phyloP scores from a whole-genome alignment of 2,329 filamentous ascomycete genomes.

The Exserohilum rostratum region DNA sequence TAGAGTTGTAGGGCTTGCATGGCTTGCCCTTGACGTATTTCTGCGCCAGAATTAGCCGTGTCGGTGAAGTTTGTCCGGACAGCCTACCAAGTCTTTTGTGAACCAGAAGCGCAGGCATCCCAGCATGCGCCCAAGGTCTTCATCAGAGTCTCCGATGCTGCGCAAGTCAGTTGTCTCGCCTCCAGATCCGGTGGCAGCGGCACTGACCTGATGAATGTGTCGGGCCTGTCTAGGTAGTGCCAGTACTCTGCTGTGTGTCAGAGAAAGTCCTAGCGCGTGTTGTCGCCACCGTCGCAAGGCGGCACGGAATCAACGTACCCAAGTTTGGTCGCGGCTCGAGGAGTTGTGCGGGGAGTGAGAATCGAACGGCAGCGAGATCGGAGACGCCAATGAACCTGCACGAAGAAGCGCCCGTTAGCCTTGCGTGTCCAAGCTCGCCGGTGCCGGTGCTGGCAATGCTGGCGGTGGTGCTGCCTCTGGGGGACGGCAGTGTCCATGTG shows the following conservation, averaged over 20 bases:
- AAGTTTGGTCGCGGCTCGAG: conserved; percentile 95
- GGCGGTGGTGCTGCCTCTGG: no score
- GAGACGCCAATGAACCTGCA: conserved; percentile 90
- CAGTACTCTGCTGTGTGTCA: conserved; percentile 75
- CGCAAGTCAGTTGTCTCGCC: conserved; percentile 44
- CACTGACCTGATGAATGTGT: conserved; percentile 75
- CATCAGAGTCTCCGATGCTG: conserved; percentile 85
- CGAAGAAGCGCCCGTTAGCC: conserved; percentile 17
- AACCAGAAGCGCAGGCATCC: conserved; percentile 97
- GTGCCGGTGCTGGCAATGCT: background rate
- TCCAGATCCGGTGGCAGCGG: background rate
- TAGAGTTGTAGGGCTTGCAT: conserved; percentile 98
- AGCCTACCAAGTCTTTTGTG: conserved; percentile 82
- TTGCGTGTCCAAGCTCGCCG: conserved; percentile 6
- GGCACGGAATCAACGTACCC: conserved; percentile 53
- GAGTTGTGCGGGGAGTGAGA: conserved; percentile 93
- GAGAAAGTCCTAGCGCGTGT: conserved; percentile 7
- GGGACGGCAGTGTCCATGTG: no score
- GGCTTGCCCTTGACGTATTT: conserved; percentile 99
- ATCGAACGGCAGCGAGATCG: conserved; percentile 93
- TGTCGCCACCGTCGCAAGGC: conserved; percentile 1
- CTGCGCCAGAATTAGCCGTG: conserved; percentile 48
- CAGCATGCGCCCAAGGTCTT: conserved; percentile 90
- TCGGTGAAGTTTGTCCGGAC: background rate
- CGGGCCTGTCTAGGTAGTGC: conserved; percentile 95